phyloP scores from a whole-genome alignment of 148 eudicot genomes.

The Cornus florida region DNA sequence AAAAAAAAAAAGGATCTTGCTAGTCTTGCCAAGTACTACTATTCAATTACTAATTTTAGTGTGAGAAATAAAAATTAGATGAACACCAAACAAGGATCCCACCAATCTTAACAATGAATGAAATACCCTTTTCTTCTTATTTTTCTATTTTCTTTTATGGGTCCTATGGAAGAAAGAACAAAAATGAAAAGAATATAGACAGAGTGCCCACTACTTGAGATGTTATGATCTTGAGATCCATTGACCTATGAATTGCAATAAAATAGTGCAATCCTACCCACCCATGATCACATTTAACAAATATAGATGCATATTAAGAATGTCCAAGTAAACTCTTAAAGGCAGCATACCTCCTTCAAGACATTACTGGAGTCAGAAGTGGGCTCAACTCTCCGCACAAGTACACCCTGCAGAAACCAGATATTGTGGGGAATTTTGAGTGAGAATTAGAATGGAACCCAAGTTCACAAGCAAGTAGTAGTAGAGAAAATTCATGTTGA shows the following conservation, averaged over 20 bases:
- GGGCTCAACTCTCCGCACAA: constrained; percentile 89
- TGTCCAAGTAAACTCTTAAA: neutral
- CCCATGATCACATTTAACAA: neutral
- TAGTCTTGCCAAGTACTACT: too few species aligned
- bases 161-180: too few species aligned
- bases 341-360: constrained; percentile 73
- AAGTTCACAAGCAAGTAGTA: neutral
- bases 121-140: too few species aligned
- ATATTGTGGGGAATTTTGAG: neutral
- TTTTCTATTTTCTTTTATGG: too few species aligned
- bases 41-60: too few species aligned
- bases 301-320: neutral
- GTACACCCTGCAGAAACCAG: constrained; percentile 70
- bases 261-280: neutral
- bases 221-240: neutral
- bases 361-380: constrained; percentile 78
- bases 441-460: neutral
- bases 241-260: neutral
- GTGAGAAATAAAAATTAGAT: too few species aligned
- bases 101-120: too few species aligned
- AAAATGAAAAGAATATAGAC: neutral
- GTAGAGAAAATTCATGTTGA: neutral
- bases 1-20: too few species aligned
- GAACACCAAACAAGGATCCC: too few species aligned
- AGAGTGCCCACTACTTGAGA: neutral